phyloP scores from a whole-genome alignment of 768 basidiomycete species.

The Mycena galopus region DNA sequence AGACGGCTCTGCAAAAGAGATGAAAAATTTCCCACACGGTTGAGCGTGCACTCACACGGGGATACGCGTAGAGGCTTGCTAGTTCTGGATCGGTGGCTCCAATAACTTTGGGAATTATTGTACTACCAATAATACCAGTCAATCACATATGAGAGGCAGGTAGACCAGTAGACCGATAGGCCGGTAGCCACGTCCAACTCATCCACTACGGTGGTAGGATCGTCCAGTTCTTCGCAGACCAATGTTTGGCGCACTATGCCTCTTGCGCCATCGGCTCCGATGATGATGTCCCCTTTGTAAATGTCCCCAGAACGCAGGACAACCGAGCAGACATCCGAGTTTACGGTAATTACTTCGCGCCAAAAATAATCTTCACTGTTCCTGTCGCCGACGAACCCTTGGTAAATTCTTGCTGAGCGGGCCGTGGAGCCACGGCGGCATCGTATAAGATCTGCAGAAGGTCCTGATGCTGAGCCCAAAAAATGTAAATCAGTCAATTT shows the following conservation, averaged over 20 bases:
- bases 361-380: no score
- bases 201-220: no score
- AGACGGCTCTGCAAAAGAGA: no score
- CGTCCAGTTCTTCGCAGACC: background rate
- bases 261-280: slow-evolving; percentile 24
- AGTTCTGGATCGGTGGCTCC: background rate
- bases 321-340: no score
- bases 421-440: no score
- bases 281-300: slow-evolving; percentile 18
- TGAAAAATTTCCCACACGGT: background rate
- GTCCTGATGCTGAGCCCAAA: slow-evolving; percentile 28
- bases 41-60: background rate
- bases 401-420: no score
- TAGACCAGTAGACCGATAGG: slow-evolving; percentile 13
- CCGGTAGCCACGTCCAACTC: background rate
- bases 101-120: background rate
- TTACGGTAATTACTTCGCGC: no score
- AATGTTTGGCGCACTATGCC: background rate
- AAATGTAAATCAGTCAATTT: no score
- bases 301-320: no score
- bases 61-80: background rate
- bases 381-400: no score
- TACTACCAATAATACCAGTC: background rate
- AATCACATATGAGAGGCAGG: no score
- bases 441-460: slow-evolving; percentile 19